Base-by-base conservation (phyloP, 2,329 filamentous ascomycete species). In the Diaporthe sp. region DNA sequence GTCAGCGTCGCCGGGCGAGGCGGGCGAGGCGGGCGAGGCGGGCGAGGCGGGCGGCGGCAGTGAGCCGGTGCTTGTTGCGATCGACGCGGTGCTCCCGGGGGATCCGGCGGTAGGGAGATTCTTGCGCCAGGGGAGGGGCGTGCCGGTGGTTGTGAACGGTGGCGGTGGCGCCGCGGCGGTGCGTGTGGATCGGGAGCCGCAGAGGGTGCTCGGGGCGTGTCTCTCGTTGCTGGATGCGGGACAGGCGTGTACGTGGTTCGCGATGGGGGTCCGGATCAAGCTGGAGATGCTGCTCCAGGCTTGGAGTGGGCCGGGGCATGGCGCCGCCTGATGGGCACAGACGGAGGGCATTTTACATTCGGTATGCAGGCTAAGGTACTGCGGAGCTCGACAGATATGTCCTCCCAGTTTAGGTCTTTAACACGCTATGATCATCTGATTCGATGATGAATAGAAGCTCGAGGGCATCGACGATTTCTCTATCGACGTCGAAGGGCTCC, bases 231-330 rank as follows among this genome's bases (percentile, higher is more conserved):
- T 58, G 12, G 55, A 34, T 58, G 55, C 28, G 55, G 55, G 25
- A 20, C 10, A 58, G 28, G 31, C 4, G 31, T 34, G 17, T 22
- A 58, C 55, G 7, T 58, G 55, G 55, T 58, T 58, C 20, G 15
- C 55, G 28, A 34, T 34, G 28, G 55, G 55, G 28, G 55, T 58
- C 17, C 55, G 55, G 55, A 58, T 58, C 28, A 58, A 58, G 55
- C 17, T 58, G 8, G 55, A 58, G 55, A 58, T 22, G 55, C 55
- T 58, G 55, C 55, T 20, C 12, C 55, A 58, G 28, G 55, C 55
- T 58, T 58, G 55, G 55, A 22, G 55, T 58, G 17, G 31, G 17
- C 53, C 20, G 28, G 53, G 53, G n/a, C 25, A 57, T 3, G 53
- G 53, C 1, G 49, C 49, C 49, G 20, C 22, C 49, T 51, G 42